Evolutionary conservation across 179 eudicot species (phyloP).

Genomic region (Beta corolliflora): DNA sequence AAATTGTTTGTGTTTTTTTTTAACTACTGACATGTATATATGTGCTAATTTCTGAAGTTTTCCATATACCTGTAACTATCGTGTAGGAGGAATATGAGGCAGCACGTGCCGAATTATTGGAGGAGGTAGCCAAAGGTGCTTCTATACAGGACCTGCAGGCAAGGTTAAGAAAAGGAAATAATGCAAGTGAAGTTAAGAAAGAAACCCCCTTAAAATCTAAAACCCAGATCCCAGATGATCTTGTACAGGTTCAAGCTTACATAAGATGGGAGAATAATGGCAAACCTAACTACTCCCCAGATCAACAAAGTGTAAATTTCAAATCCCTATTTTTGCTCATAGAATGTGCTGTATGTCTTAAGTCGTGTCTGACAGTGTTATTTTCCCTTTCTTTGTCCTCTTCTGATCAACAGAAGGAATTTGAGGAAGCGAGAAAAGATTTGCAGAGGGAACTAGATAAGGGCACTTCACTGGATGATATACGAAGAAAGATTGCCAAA

Average conservation of each 20-base stretch:
- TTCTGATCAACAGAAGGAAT: conserved; percentile 58
- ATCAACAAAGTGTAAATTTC: conserved; percentile 61
- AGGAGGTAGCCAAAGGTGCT: conserved; percentile 69
- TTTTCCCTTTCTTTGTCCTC: background rate
- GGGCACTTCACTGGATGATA: conserved; percentile 64
- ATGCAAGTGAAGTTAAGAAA: conserved; percentile 41
- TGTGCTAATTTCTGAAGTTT: background rate
- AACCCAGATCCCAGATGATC: conserved; percentile 65
- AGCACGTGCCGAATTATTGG: conserved; percentile 71
- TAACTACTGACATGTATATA: background rate
- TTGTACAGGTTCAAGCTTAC: conserved; percentile 71
- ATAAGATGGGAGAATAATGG: conserved; percentile 87
- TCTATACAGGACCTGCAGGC: conserved; percentile 65
- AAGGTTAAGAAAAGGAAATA: conserved; percentile 54
- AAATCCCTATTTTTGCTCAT: conserved; percentile 13
- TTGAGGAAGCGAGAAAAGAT: conserved; percentile 89
- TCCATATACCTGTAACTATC: background rate
- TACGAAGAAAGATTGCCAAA: conserved; percentile 63
- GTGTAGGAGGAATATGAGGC: conserved; percentile 84
- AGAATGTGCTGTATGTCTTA: background rate
- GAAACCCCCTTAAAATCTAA: conserved; percentile 37
- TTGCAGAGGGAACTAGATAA: conserved; percentile 71
- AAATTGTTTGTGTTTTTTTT: background rate
- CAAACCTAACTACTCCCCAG: conserved; percentile 74
- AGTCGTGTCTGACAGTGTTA: conserved; percentile 9